Evolutionary conservation across 352 stramenopile species (phyloP), one percentile per base, ranked within the genome.

Genomic region (Globisporangium paroecandrum): DNA sequence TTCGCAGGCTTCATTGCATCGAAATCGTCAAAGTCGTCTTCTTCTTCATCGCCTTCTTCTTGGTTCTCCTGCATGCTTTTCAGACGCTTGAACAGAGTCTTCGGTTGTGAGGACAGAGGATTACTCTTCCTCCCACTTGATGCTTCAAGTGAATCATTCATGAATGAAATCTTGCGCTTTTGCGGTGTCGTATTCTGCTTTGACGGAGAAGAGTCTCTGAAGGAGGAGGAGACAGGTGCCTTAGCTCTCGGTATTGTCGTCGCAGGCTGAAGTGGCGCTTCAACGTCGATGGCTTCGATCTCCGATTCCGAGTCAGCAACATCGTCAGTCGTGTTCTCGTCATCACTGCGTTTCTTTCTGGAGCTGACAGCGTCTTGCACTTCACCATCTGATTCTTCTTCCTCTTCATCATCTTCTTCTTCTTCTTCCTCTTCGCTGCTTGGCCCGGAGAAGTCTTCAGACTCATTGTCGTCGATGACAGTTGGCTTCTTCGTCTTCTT

Each of bases 391-490:
- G 51, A 49, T 3, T 69, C 62, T 25, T 60, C 36, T 1, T 68
- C 58, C 12, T 66, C 56, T 0, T 65, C 65, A 3, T 75, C 60
- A n/a, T 75, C 70, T 32, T 80, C 69, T 0, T 73, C 36, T n/a
- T 81, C 73, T 47, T 74, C 59, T 20, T 76, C 72, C 4, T 76
- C 68, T 4, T 77, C 74, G 43, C 67, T 78, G 38, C 72, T 81
- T n/a, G 62, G 73, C 5, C 59, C 71, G 0, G 60, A 78, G 18
- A 78, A 69, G 25, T 72, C 64, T 24, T 87, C 79, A 12, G 77
- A 87, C 10, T 82, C 75, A 61, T 86, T 79, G 49, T 77, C 78
- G 7, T 89, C 83, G 24, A 79, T 74, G 2, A 77, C 73, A 8
- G 78, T 77, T 12, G 32, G 69, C 60, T 81, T 81, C 61, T 89